phyloP scores from a whole-genome alignment of 148 eudicot genomes.

The Mesembryanthemum crystallinum region DNA sequence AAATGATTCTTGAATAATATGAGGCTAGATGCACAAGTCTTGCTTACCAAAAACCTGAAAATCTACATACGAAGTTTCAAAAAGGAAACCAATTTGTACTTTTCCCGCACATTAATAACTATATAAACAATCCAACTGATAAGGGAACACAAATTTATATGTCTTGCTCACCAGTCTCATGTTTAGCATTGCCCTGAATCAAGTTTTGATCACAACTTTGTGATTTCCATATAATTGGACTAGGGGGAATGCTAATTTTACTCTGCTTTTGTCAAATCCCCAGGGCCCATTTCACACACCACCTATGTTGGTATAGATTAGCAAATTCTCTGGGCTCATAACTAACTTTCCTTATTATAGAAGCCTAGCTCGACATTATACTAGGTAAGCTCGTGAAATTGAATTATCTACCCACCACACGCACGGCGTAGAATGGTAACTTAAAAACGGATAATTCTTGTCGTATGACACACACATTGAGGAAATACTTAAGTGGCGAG shows the following conservation, averaged over 20 bases:
- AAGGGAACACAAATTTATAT: neutral
- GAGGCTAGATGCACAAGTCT: neutral
- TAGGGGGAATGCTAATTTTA: neutral
- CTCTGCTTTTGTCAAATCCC: neutral
- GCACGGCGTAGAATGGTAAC: neutral
- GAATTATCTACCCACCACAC: neutral
- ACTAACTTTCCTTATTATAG: neutral
- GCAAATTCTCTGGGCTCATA: neutral
- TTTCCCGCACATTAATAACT: neutral
- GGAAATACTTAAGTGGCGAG: too few relatives aligned
- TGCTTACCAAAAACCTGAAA: neutral
- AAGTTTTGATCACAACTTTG: neutral
- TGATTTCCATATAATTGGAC: neutral
- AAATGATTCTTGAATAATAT: neutral
- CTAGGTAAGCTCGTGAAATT: too few relatives aligned
- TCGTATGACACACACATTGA: neutral
- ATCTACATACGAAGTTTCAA: neutral
- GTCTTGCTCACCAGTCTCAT: neutral
- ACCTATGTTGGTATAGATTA: neutral
- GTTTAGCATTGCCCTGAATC: neutral
- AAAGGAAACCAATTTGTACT: neutral
- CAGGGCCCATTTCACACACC: neutral
- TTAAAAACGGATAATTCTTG: neutral
- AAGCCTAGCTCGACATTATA: neutral
- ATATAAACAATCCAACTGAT: neutral